These are phyloP conservation scores for Coemansia sp. DNA, from an alignment of 192 early-diverging fungal species.

Conservation along the genomic window DNA sequence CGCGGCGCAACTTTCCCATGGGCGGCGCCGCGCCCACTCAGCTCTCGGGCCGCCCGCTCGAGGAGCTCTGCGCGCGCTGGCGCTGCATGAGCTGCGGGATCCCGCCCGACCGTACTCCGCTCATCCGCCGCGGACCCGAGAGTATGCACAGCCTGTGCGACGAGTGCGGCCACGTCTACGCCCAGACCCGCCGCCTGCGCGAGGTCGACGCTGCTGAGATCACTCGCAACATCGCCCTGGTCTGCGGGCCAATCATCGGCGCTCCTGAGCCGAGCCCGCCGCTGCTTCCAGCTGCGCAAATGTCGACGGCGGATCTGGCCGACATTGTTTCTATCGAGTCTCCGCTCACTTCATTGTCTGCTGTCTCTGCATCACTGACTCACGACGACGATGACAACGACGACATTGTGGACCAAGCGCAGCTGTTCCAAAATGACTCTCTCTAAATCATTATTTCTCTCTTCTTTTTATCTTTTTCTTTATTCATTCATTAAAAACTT, in stretches of 20 bases:
- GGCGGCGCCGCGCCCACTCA: constrained; percentile 35
- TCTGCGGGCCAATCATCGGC: constrained; percentile 25
- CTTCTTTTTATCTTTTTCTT: constrained; percentile 6
- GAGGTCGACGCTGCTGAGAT: constrained; percentile 26
- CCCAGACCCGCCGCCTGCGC: constrained; percentile 16
- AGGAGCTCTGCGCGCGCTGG: constrained; percentile 48
- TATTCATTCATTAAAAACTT: background rate
- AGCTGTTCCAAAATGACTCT: background rate
- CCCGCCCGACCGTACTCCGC: constrained; percentile 45
- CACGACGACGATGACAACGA: constrained; percentile 3
- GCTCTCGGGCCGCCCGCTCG: constrained; percentile 38
- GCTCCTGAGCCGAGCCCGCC: background rate
- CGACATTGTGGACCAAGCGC: background rate
- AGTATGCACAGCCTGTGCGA: constrained; percentile 55
- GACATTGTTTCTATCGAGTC: background rate
- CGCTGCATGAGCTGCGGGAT: constrained; percentile 52
- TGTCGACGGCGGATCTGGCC: background rate
- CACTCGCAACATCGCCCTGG: constrained; percentile 22
- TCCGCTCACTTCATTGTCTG: background rate
- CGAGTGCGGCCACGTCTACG: constrained; percentile 34
- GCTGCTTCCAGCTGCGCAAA: background rate
- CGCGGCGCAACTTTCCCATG: constrained; percentile 8
- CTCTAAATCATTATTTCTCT: background rate
- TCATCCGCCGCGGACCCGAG: constrained; percentile 50
- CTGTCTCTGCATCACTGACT: background rate